Evolutionary conservation across 495 filamentous ascomycete genomes (phyloP).

Genomic region (Penicillium desertorum): DNA sequence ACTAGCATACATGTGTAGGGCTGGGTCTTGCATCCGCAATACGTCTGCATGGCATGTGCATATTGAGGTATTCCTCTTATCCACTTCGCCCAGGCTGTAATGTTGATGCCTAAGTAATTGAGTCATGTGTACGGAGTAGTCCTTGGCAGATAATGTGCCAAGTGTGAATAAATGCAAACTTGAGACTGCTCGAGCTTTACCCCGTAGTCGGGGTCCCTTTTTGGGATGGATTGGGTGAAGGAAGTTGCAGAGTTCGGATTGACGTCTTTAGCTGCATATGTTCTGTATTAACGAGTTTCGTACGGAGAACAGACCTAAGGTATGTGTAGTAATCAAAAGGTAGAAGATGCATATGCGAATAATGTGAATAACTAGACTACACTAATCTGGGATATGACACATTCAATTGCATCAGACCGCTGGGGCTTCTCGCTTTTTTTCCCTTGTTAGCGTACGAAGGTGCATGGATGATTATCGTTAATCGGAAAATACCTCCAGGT

Average conservation of each 20-base stretch:
- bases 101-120: conserved; percentile 8
- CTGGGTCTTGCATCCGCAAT: conserved; percentile 1
- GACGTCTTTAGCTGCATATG: not conserved
- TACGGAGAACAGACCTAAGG: not conserved
- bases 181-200: not conserved
- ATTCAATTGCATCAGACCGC: no score
- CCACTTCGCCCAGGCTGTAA: conserved; percentile 6
- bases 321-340: not conserved
- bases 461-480: not conserved
- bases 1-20: not conserved
- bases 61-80: conserved; percentile 1
- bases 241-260: not conserved
- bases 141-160: conserved; percentile 2
- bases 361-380: not conserved
- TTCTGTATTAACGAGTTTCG: not conserved
- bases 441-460: not conserved
- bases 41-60: conserved; percentile 8
- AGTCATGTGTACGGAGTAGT: conserved; percentile 2
- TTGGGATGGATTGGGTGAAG: not conserved
- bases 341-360: not conserved
- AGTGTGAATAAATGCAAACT: not conserved
- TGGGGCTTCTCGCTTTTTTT: no score
- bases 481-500: not conserved
- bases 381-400: not conserved
- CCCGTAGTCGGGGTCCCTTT: not conserved